phyloP scores from a whole-genome alignment of 208 protist genomes.

The Trypanosoma vivax region DNA sequence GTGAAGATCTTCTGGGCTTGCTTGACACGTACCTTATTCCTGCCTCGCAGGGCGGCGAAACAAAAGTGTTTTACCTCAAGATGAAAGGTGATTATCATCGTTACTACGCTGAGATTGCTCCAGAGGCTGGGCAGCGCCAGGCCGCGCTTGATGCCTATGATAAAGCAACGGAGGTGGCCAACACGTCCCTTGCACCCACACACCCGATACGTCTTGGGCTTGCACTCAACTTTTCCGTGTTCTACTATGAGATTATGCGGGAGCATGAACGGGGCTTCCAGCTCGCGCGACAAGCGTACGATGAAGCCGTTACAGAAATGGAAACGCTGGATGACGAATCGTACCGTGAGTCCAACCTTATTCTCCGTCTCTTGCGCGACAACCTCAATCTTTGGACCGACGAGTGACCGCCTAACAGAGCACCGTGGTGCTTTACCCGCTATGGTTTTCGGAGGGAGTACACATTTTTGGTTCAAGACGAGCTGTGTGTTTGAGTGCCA shows the following conservation, averaged over 20 bases:
- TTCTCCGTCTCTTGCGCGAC: constrained; percentile 98
- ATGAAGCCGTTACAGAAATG: constrained; percentile 95
- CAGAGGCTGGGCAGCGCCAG: no score
- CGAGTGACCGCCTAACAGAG: constrained; percentile 62
- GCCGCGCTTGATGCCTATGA: constrained; percentile 86
- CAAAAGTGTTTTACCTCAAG: no score
- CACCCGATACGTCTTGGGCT: constrained; percentile 99
- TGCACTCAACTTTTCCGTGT: constrained; percentile 99
- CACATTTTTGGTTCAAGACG: no score
- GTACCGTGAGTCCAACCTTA: constrained; percentile 98
- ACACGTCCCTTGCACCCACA: constrained; percentile 88
- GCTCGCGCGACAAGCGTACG: constrained; percentile 92
- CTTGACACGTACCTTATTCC: no score
- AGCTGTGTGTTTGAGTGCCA: no score
- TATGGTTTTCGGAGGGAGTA: neutral
- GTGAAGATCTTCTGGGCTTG: no score
- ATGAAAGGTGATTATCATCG: no score
- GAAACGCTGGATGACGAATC: constrained; percentile 97
- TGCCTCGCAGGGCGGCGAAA: no score
- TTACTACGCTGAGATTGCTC: no score
- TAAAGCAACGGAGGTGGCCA: constrained; percentile 84
- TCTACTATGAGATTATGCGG: constrained; percentile 99
- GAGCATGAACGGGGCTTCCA: constrained; percentile 91
- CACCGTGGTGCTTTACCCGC: neutral
- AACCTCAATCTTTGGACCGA: constrained; percentile 99